A percentile compares a stretch with the other conserved stretches of the same genome.
phyloP scores from a whole-genome alignment of 2,329 filamentous ascomycete genomes.

The Sporothrix curviconia region DNA sequence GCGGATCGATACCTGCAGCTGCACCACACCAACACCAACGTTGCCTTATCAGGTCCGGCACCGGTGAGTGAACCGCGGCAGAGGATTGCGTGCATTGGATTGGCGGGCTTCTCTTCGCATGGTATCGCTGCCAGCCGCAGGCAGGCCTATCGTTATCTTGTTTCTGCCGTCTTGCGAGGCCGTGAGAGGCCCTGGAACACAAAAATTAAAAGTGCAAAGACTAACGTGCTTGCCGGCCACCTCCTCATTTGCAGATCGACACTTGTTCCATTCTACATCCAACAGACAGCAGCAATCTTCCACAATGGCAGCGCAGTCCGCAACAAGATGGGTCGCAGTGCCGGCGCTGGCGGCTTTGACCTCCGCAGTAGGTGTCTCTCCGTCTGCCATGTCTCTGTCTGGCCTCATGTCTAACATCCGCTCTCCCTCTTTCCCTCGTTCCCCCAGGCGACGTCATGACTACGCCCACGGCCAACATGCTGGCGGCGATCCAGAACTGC shows the following conservation, averaged over 20 bases:
- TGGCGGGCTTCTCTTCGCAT: neutral
- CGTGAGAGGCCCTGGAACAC: neutral
- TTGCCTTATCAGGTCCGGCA: neutral
- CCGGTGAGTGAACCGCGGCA: neutral
- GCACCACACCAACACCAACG: neutral
- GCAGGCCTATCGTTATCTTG: neutral
- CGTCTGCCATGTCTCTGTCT: too few relatives aligned
- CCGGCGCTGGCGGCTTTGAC: conserved; percentile 27
- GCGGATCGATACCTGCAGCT: neutral
- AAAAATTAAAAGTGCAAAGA: neutral
- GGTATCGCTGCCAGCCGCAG: neutral
- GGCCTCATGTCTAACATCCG: neutral
- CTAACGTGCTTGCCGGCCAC: too few relatives aligned
- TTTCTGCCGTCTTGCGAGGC: neutral
- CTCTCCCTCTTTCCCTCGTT: neutral
- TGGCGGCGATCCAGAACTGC: conserved; percentile 66
- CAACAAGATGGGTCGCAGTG: conserved; percentile 27
- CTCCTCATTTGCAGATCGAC: too few relatives aligned
- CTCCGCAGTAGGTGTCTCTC: conserved; percentile 26
- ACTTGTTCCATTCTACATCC: neutral
- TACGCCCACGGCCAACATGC: conserved; percentile 73
- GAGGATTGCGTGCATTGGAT: neutral
- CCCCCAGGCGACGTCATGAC: conserved; percentile 54
- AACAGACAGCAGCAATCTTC: neutral
- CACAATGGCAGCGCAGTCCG: conserved; percentile 3